phyloP scores from a whole-genome alignment of 2,329 filamentous ascomycete species.

The Fusarium buxicola region DNA sequence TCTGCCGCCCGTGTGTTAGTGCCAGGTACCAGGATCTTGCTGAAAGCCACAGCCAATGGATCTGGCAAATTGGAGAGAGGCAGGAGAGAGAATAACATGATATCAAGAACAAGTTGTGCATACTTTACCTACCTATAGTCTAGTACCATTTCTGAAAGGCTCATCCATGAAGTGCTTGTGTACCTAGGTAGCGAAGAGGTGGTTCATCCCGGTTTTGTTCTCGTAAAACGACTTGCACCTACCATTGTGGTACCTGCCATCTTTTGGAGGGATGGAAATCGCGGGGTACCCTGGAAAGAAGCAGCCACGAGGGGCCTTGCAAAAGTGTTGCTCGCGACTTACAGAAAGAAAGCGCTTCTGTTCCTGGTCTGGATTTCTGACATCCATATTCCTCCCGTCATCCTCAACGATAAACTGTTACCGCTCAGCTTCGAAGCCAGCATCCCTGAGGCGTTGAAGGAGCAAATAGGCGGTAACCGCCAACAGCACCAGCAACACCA shows the following conservation, averaged over 20 bases:
- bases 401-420: background rate
- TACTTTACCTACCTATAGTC: no score
- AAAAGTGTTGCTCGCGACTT: conserved; percentile 8
- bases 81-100: conserved; percentile 5
- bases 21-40: conserved; percentile 4
- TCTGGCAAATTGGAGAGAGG: background rate
- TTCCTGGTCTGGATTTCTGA: background rate
- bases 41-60: background rate
- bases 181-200: conserved; percentile 3
- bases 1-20: conserved; percentile 1
- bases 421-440: background rate
- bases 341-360: background rate
- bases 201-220: conserved; percentile 6
- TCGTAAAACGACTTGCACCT: conserved; percentile 4
- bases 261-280: conserved; percentile 33
- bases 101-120: background rate
- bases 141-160: background rate
- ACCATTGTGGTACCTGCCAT: conserved; percentile 5
- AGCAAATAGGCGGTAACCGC: background rate
- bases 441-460: background rate
- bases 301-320: conserved; percentile 25
- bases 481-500: background rate
- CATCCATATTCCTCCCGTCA: background rate
- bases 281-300: conserved; percentile 38
- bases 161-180: background rate